Evolutionary conservation across 1,284 basidiomycete species (phyloP).

Genomic region (Tranzscheliella williamsii): DNA sequence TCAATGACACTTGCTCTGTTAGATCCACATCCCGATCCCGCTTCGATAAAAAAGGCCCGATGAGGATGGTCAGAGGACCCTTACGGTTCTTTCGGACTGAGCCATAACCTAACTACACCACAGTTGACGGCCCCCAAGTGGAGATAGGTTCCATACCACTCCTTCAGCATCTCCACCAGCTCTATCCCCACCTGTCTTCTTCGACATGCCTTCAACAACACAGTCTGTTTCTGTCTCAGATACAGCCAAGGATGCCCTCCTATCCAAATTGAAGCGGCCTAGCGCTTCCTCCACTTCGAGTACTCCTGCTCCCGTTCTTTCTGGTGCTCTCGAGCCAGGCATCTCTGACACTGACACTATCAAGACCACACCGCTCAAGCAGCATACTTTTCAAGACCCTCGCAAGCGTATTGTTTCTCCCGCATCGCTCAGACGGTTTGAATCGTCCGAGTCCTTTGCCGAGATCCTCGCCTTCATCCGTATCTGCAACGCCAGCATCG

Average conservation of each 20-base stretch:
- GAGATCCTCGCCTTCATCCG: conserved; percentile 76
- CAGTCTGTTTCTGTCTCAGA: not conserved
- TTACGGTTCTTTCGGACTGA: too few species aligned
- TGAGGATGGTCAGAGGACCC: too few species aligned
- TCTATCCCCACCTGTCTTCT: not conserved
- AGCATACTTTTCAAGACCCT: conserved; percentile 49
- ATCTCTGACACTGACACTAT: conserved; percentile 4
- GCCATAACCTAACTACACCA: too few species aligned
- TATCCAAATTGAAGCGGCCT: not conserved
- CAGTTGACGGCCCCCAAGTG: too few species aligned
- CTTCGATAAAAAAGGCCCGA: too few species aligned
- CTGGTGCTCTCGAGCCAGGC: not conserved
- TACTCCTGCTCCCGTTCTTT: not conserved
- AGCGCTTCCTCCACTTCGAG: not conserved
- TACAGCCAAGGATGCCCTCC: not conserved
- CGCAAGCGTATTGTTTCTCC: conserved; percentile 78
- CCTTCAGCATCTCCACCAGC: too few species aligned
- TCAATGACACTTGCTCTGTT: too few species aligned
- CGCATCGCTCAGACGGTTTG: conserved; percentile 80
- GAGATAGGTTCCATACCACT: too few species aligned
- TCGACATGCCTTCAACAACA: not conserved
- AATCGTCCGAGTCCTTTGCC: conserved; percentile 73
- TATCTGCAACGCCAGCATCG: conserved; percentile 74
- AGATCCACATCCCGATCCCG: too few species aligned
- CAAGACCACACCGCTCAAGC: conserved; percentile 3